A percentile compares a stretch with the other conserved stretches of the same genome.
phyloP scores from a whole-genome alignment of 2,329 filamentous ascomycete genomes.

The Colletotrichum coccodes region DNA sequence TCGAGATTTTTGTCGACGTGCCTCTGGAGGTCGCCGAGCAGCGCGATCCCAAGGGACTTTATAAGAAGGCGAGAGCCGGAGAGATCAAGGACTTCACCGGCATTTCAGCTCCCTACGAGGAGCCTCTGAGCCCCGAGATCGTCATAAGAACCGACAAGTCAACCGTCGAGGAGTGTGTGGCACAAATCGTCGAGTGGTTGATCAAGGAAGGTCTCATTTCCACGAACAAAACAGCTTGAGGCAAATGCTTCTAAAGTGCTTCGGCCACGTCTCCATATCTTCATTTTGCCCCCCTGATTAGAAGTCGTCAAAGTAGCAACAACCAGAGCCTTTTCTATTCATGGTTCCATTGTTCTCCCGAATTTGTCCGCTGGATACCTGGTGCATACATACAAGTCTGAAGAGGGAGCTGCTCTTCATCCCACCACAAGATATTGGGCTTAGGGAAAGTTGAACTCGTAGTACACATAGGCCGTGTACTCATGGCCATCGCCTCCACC shows the following conservation, averaged over 20 bases:
- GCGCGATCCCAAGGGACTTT: constrained; percentile 96
- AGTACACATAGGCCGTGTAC: constrained; percentile 97
- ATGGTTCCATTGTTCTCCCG: background rate
- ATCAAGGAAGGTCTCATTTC: constrained; percentile 72
- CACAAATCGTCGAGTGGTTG: constrained; percentile 83
- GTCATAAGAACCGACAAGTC: constrained; percentile 84
- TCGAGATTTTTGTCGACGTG: constrained; percentile 95
- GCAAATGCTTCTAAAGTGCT: background rate
- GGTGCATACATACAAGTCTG: constrained; percentile 7
- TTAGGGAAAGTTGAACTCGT: constrained; percentile 84
- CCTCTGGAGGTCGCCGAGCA: constrained; percentile 92
- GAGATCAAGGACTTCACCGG: constrained; percentile 98
- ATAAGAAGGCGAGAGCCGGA: constrained; percentile 94
- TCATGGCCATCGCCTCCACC: constrained; percentile 78
- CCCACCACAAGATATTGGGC: background rate
- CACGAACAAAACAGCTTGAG: constrained; percentile 41
- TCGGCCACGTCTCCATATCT: background rate
- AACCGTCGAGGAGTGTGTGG: constrained; percentile 88
- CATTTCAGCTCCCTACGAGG: constrained; percentile 95
- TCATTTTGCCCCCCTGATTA: background rate
- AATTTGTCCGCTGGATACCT: background rate
- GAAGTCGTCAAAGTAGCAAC: constrained; percentile 1
- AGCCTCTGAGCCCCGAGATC: constrained; percentile 85
- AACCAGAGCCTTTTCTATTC: background rate
- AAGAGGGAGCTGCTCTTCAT: background rate